Base-by-base conservation (phyloP, 2,329 filamentous ascomycete genomes). In the Mariannaea sp. region DNA sequence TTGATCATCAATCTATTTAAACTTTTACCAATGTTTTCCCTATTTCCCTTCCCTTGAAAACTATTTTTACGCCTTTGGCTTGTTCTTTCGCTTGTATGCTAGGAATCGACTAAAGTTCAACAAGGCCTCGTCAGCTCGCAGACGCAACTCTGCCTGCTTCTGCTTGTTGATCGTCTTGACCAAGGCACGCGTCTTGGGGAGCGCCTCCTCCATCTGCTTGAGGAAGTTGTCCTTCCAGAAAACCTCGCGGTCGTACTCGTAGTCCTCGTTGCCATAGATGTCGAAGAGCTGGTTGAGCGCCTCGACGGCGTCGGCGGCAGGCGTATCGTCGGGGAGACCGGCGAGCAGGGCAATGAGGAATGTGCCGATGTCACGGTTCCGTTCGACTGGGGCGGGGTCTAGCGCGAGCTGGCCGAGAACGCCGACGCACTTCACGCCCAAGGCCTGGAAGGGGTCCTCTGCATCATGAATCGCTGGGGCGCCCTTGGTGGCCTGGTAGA, bases 281-380 rank as follows among this genome's bases (percentile, higher is more conserved):
- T 88, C 86, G 60, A 87, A 86, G 14, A 89, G 57, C 68, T 87
- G 83, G 70, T 88, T 83, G 36, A 88, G 71, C 13, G 83, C 82
- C 71, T 88, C 85, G 26, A 88, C 77, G 5, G 77, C 76, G 39
- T 87, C 82, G 2, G 83, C 84, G 2, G 77, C 70, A 2, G 82
- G 75, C 1, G 79, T 80, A 26, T 49, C 40, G 38, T 78, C 72
- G 5, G 83, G 81, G 14, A 82, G 71, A 8, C 70, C 70, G 26
- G 77, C 73, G 26, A 87, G 70, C 5, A 84, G 68, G 2, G 78
- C 82, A 47, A 88, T 58, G 42, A 89, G 73, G 68, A 88, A 88
- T 13, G 81, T 74, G 41, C 84, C 85, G 49, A 88, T 80, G 52
- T 86, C 82, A 38, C 81, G 79, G 72, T 88, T 88, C 24, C 80